Evolutionary conservation across 768 basidiomycete genomes (phyloP).

Genomic region (Chiua virens): DNA sequence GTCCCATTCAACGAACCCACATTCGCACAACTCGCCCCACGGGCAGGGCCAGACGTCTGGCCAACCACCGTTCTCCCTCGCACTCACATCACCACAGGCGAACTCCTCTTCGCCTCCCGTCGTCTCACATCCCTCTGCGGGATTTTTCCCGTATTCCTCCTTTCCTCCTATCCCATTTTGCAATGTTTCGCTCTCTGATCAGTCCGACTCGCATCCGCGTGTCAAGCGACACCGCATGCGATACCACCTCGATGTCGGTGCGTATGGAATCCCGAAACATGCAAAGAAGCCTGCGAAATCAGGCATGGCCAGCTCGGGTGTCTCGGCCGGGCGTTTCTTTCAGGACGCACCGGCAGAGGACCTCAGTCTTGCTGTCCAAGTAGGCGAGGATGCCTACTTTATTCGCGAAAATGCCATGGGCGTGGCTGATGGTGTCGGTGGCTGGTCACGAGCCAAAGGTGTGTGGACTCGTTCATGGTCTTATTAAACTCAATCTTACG

Average conservation of each 20-base stretch:
- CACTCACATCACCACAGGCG: constrained; percentile 44
- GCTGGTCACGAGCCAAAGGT: constrained; percentile 63
- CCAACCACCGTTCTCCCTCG: constrained; percentile 40
- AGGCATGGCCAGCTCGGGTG: constrained; percentile 23
- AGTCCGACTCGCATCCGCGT: constrained; percentile 28
- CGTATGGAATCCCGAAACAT: constrained; percentile 82
- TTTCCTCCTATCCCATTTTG: constrained; percentile 33
- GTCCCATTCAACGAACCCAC: constrained; percentile 28
- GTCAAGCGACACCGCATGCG: constrained; percentile 34
- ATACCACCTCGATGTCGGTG: constrained; percentile 70
- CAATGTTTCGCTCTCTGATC: constrained; percentile 26
- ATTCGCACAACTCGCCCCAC: constrained; percentile 36
- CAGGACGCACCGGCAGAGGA: constrained; percentile 32
- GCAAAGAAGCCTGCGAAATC: constrained; percentile 27
- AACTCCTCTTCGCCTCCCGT: constrained; percentile 30
- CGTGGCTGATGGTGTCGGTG: constrained; percentile 94
- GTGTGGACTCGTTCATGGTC: constrained; percentile 28
- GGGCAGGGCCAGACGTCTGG: constrained; percentile 33
- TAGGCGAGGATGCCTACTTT: constrained; percentile 94
- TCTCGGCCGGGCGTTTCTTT: constrained; percentile 25
- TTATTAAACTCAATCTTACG: constrained; percentile 9
- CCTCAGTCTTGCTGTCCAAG: constrained; percentile 62
- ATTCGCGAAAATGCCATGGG: constrained; percentile 83
- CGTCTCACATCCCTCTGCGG: constrained; percentile 30
- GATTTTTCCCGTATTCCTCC: constrained; percentile 37